Conservation (phyloP, 202 grass and related monocot genomes). For the Cymbopogon flexuosus region DNA sequence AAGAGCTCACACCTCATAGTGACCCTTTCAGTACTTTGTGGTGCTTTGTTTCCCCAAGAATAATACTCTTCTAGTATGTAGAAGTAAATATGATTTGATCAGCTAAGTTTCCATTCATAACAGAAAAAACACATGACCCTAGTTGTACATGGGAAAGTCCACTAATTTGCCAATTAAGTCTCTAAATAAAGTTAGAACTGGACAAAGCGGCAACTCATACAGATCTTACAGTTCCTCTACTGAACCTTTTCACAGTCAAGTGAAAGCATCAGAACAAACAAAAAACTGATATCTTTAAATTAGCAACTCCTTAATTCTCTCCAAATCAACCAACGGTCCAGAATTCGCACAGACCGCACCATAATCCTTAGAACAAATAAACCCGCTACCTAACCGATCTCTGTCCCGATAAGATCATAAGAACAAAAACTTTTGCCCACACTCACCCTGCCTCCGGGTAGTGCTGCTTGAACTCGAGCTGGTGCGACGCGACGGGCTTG, state of each 20-base stretch:
- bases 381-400: background rate
- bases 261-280: background rate
- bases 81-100: background rate
- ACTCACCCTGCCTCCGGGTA: constrained; percentile 81
- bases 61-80: background rate
- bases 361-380: background rate
- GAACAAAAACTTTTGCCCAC: background rate
- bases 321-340: background rate
- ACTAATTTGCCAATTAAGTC: background rate
- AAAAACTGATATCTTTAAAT: background rate
- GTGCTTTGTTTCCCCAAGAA: background rate
- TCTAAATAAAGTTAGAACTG: background rate
- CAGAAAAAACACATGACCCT: background rate
- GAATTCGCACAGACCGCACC: background rate
- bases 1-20: background rate
- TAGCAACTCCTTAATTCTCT: background rate
- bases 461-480: constrained; percentile 93
- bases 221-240: background rate
- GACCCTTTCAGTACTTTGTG: background rate
- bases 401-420: background rate
- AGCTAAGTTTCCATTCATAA: background rate
- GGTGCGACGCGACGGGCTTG: constrained; percentile 70
- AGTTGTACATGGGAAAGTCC: background rate
- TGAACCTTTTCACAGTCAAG: background rate
- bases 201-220: background rate